Percentiles rank a stretch among this genome's conserved stretches.
Evolutionary conservation across 1,284 basidiomycete genomes (phyloP).

Genomic region (Apiotrichum montevideense): DNA sequence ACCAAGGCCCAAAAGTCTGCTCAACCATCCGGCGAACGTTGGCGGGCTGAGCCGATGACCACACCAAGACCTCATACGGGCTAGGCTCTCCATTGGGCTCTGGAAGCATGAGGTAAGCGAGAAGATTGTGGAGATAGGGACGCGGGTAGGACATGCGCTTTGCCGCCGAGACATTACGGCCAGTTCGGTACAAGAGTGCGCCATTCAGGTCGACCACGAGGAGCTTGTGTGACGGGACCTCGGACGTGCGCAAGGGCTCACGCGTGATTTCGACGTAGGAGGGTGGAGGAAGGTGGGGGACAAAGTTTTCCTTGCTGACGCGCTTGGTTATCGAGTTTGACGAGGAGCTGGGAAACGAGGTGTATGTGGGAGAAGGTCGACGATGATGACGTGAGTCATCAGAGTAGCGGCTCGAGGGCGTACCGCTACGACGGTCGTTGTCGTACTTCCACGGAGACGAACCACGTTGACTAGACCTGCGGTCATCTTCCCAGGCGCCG

Average conservation of each 20-base stretch:
- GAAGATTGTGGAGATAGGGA: constrained; percentile 40
- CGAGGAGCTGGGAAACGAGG: no score
- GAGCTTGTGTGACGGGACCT: constrained; percentile 25
- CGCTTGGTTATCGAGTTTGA: not conserved
- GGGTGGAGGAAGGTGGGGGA: not conserved
- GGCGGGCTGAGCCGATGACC: constrained; percentile 44
- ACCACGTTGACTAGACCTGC: no score
- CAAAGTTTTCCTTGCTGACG: not conserved
- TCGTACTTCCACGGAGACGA: no score
- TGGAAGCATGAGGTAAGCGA: constrained; percentile 41
- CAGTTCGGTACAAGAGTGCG: constrained; percentile 37
- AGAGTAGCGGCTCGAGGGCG: no score
- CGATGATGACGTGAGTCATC: no score
- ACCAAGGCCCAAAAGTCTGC: constrained; percentile 29
- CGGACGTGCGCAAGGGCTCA: not conserved
- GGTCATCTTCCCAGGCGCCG: no score
- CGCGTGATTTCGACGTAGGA: constrained; percentile 7
- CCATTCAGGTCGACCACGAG: constrained; percentile 46
- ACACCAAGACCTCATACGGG: constrained; percentile 43
- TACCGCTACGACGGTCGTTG: no score
- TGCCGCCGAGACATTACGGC: no score
- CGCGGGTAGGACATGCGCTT: constrained; percentile 27
- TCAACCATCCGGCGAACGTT: constrained; percentile 45
- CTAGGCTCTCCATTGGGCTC: constrained; percentile 13
- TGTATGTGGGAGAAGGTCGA: no score